phyloP scores from a whole-genome alignment of 1,284 basidiomycete species.

The Mrakiaceae sp. region DNA sequence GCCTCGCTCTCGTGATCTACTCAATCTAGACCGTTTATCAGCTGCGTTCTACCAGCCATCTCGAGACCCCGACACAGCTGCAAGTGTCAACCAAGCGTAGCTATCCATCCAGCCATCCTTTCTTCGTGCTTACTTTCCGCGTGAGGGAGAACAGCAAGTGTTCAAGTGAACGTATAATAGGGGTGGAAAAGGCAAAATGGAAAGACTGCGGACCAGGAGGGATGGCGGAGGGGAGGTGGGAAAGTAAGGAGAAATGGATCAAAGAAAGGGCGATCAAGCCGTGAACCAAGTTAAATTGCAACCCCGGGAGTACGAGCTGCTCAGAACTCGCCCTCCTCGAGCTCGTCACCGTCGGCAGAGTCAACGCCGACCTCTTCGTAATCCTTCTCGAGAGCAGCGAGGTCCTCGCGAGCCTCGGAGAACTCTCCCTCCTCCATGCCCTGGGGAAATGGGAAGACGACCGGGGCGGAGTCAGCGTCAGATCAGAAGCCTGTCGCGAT shows the following conservation, averaged over 20 bases:
- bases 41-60: too few species aligned
- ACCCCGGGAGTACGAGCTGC: too few species aligned
- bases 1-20: too few species aligned
- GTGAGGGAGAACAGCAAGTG: too few species aligned
- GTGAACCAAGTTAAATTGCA: slow-evolving; percentile 29
- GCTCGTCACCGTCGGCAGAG: slow-evolving; percentile 63
- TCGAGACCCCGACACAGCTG: too few species aligned
- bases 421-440: slow-evolving; percentile 99
- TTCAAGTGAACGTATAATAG: too few species aligned
- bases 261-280: not conserved
- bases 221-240: not conserved
- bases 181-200: too few species aligned
- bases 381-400: slow-evolving; percentile 88
- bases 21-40: too few species aligned
- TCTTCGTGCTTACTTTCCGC: too few species aligned
- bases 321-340: slow-evolving; percentile 57
- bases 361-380: slow-evolving; percentile 92
- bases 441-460: slow-evolving; percentile 37
- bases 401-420: slow-evolving; percentile 88
- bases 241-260: not conserved
- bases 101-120: too few species aligned
- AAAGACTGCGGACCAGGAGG: too few species aligned
- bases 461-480: slow-evolving; percentile 52
- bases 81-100: too few species aligned
- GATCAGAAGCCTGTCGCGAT: not conserved